These are phyloP conservation scores for Candida stauntonica DNA, from an alignment of 805 yeast genomes.

Conservation along the genomic window DNA sequence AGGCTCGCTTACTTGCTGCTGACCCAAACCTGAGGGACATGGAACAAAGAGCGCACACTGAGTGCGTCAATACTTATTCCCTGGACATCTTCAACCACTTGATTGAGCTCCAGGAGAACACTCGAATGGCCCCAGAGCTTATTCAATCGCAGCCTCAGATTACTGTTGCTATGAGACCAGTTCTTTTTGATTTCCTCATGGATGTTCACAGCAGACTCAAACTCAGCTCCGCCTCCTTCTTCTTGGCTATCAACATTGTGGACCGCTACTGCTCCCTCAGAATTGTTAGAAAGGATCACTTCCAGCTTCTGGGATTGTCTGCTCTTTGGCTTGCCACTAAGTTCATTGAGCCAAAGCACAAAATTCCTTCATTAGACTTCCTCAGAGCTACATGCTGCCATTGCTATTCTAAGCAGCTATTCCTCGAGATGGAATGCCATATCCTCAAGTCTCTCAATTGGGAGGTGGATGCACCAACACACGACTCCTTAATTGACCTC, in stretches of 20 bases:
- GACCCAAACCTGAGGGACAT: constrained; percentile 39
- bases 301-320: constrained; percentile 82
- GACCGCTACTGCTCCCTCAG: constrained; percentile 85
- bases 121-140: constrained; percentile 26
- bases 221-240: constrained; percentile 61
- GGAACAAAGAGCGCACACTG: constrained; percentile 45
- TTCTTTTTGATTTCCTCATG: constrained; percentile 75
- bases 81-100: constrained; percentile 36
- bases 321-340: constrained; percentile 90
- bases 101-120: constrained; percentile 29
- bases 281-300: constrained; percentile 74
- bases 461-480: constrained; percentile 58
- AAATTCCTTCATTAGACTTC: constrained; percentile 50
- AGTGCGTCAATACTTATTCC: constrained; percentile 41
- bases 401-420: constrained; percentile 50
- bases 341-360: constrained; percentile 61
- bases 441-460: constrained; percentile 60
- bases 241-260: constrained; percentile 62
- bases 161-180: constrained; percentile 58
- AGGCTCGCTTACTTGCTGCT: constrained; percentile 30
- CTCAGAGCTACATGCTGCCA: constrained; percentile 54
- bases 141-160: constrained; percentile 38
- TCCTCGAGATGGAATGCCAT: constrained; percentile 67
- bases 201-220: constrained; percentile 63
- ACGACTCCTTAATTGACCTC: constrained; percentile 60